Evolutionary conservation across 805 yeast genomes (phyloP).

Genomic region (Candida argentea): DNA sequence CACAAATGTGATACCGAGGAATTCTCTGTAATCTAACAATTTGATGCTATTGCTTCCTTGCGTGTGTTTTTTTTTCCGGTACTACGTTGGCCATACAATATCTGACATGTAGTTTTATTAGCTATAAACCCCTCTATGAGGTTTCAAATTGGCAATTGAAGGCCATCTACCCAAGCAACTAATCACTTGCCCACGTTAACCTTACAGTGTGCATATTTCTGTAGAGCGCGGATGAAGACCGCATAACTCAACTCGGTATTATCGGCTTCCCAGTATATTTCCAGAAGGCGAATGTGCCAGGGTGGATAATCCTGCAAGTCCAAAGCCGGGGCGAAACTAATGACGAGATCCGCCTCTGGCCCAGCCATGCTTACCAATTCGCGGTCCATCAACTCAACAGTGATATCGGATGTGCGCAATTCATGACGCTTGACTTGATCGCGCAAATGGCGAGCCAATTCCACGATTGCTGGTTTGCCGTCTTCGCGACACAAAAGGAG

Average conservation of each 20-base stretch:
- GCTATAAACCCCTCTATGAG: too few relatives aligned
- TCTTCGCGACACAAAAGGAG: constrained; percentile 64
- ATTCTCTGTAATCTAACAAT: too few relatives aligned
- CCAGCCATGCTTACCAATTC: constrained; percentile 71
- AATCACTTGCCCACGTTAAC: constrained; percentile 75
- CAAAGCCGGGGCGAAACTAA: constrained; percentile 76
- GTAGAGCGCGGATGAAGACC: constrained; percentile 71
- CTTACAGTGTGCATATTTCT: constrained; percentile 68
- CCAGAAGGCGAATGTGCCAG: constrained; percentile 90
- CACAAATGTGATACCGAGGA: too few relatives aligned
- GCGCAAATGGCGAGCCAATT: constrained; percentile 76
- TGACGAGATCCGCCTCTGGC: constrained; percentile 82
- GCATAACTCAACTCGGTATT: constrained; percentile 73
- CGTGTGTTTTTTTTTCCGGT: too few relatives aligned
- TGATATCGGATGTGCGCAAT: constrained; percentile 54
- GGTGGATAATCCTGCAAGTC: constrained; percentile 96
- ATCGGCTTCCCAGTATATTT: constrained; percentile 85
- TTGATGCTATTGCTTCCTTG: too few relatives aligned
- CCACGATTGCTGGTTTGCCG: constrained; percentile 86
- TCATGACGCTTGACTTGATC: constrained; percentile 57
- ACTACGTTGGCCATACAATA: too few relatives aligned
- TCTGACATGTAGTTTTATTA: too few relatives aligned
- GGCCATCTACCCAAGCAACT: too few relatives aligned
- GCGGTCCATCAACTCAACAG: constrained; percentile 64
- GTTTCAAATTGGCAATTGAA: too few relatives aligned